Evolutionary conservation across 306 rosid species (phyloP), one percentile per base, ranked within the genome.

Genomic region (Prunus kanzakura): DNA sequence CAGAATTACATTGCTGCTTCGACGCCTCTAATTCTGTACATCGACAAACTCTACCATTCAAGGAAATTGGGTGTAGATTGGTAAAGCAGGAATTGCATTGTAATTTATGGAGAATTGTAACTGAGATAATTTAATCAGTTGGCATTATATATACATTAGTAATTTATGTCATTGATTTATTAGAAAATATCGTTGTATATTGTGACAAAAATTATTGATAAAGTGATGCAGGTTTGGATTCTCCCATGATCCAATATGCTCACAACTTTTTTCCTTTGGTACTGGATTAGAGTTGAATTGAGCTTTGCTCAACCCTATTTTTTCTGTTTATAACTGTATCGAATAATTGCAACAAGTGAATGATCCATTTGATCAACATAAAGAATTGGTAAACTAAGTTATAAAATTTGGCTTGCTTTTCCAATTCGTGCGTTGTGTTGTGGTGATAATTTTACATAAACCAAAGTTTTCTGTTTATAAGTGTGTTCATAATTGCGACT

Each of bases 41-140:
- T 94, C 11, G 98, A 94, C 77, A 79, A 87, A 78, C 97, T 92
- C 80, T 90, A 84, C 84, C 79, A 76, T 72, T 82, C 98, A 63
- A 89, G 91, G 83, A 87, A 86, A 56, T 79, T 94, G 91, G 98
- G 97, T 60, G 58, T 83, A 72, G 97, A 92, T 85, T 94, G 98
- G 98, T 94, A 85, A 85, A 43, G 11, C 38, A 13, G 20, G 43
- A 22, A 60, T 2, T 46, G 15, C 16, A 18, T 51, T 65, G 43
- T 38, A 75, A 38, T 38, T 52, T 22, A 4, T 18, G 72, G 41
- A 64, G 35, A 72, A 35, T 27, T 27, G 18, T 20, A 9, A 15
- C 12, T 10, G 30, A 63, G 6, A 8, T 22, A 13, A 14, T 69
- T 49, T 38, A 38, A 38, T 38, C 43, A 6, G 8, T 38, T 38